Conservation (phyloP, 805 yeast species). For the Cyberlindnera suaveolens region DNA sequence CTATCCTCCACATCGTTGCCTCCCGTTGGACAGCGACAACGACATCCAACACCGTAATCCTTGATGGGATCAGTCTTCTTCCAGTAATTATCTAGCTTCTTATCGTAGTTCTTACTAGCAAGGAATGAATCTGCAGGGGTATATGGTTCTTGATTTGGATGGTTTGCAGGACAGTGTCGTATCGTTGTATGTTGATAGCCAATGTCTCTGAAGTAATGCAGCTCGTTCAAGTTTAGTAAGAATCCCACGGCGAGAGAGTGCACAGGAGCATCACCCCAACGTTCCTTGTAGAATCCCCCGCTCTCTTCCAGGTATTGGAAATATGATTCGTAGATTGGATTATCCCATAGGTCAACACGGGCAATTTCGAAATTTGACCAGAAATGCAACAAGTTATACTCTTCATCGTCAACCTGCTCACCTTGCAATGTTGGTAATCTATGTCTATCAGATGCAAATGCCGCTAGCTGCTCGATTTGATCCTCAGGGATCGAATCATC, state of each 20-base stretch:
- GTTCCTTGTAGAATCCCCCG: conserved; percentile 82
- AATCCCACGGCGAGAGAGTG: conserved; percentile 84
- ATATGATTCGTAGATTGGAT: conserved; percentile 57
- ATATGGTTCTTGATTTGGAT: conserved; percentile 46
- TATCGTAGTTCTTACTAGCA: conserved; percentile 15
- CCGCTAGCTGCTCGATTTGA: conserved; percentile 32
- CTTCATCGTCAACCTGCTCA: conserved; percentile 60
- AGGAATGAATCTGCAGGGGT: conserved; percentile 26
- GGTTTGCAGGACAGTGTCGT: conserved; percentile 77
- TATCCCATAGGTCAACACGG: conserved; percentile 64
- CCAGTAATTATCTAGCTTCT: conserved; percentile 19
- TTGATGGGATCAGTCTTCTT: conserved; percentile 29
- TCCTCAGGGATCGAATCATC: conserved; percentile 24
- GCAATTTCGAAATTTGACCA: conserved; percentile 96
- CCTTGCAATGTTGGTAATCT: conserved; percentile 31
- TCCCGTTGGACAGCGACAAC: conserved; percentile 71
- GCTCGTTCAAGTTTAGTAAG: conserved; percentile 57
- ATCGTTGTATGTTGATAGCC: conserved; percentile 82
- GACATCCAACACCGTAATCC: conserved; percentile 66
- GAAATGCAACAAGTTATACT: conserved; percentile 77
- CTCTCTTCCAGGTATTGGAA: conserved; percentile 61
- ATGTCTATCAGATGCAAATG: conserved; percentile 28
- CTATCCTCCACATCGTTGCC: conserved; percentile 52
- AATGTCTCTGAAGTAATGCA: conserved; percentile 89
- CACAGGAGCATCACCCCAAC: conserved; percentile 98